Evolutionary conservation across 352 stramenopile species (phyloP).

Genomic region (Stephanocyclus meneghinianus): DNA sequence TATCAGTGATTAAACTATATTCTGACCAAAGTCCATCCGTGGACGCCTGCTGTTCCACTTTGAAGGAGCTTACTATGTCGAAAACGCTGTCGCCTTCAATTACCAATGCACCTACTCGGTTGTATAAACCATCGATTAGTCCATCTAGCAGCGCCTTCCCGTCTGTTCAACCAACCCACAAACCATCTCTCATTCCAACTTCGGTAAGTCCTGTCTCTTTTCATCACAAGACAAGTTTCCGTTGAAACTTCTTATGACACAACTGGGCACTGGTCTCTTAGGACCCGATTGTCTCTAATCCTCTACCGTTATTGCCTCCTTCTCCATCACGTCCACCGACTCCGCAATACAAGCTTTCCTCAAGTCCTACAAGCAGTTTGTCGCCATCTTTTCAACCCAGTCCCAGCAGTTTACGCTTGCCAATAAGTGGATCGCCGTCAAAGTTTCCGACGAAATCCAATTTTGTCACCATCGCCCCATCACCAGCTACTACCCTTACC

Average conservation of each 20-base stretch:
- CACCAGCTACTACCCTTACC: background rate
- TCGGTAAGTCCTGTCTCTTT: background rate
- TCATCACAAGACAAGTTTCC: background rate
- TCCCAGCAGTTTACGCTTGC: background rate
- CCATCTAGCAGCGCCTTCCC: background rate
- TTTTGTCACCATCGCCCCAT: background rate
- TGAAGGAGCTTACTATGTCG: background rate
- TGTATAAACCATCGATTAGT: background rate
- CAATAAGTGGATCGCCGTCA: background rate
- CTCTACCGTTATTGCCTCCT: background rate
- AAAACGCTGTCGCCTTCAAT: background rate
- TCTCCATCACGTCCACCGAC: background rate
- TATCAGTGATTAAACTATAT: background rate
- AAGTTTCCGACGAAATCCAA: background rate
- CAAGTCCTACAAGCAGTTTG: background rate
- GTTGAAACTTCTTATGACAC: background rate
- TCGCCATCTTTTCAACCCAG: constrained; percentile 1
- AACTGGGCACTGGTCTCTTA: background rate
- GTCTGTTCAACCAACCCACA: background rate
- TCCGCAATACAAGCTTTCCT: background rate
- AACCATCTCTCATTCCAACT: background rate
- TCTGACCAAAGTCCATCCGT: background rate
- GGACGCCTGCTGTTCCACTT: background rate
- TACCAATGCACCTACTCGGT: background rate
- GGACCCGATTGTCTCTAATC: background rate